These are phyloP conservation scores for Leersia perrieri DNA, from an alignment of 176 grass and related monocot species.

Conservation along the genomic window DNA sequence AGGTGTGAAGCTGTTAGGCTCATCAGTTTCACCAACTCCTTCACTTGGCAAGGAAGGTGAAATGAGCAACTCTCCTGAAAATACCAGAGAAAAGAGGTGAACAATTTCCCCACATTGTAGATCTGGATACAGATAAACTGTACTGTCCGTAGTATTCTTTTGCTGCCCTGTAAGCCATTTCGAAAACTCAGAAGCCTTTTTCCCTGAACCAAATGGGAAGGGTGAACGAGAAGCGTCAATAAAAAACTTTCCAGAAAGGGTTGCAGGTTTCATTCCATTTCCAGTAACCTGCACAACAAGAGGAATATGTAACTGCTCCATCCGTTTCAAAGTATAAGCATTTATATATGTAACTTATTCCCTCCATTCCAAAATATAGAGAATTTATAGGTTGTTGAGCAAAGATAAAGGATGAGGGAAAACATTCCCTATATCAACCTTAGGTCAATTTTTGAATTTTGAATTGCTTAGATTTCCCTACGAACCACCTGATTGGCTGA, in stretches of 20 bases:
- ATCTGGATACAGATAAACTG: constrained; percentile 64
- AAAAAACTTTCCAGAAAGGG: constrained; percentile 77
- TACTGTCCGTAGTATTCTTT: constrained; percentile 40
- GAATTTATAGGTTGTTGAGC: too few species aligned
- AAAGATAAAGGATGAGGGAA: too few species aligned
- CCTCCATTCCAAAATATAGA: too few species aligned
- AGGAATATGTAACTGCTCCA: too few species aligned
- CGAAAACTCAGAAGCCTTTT: constrained; percentile 63
- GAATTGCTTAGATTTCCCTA: too few species aligned
- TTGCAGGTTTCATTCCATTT: constrained; percentile 63
- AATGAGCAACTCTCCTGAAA: constrained; percentile 54
- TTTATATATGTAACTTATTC: too few species aligned
- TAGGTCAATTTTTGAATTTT: too few species aligned
- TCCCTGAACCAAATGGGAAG: constrained; percentile 81
- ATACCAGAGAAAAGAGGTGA: constrained; percentile 71
- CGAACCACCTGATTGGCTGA: too few species aligned
- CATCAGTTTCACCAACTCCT: constrained; percentile 87
- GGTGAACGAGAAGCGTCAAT: constrained; percentile 69
- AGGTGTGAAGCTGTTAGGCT: constrained; percentile 40
- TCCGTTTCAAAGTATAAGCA: too few species aligned
- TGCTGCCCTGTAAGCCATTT: constrained; percentile 64
- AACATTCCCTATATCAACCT: too few species aligned
- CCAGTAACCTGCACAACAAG: constrained; percentile 62
- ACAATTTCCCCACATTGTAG: constrained; percentile 83
- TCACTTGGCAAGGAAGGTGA: constrained; percentile 66